Base-by-base conservation (phyloP, 2,329 filamentous ascomycete genomes). In the Ilyonectria mors-panacis region DNA sequence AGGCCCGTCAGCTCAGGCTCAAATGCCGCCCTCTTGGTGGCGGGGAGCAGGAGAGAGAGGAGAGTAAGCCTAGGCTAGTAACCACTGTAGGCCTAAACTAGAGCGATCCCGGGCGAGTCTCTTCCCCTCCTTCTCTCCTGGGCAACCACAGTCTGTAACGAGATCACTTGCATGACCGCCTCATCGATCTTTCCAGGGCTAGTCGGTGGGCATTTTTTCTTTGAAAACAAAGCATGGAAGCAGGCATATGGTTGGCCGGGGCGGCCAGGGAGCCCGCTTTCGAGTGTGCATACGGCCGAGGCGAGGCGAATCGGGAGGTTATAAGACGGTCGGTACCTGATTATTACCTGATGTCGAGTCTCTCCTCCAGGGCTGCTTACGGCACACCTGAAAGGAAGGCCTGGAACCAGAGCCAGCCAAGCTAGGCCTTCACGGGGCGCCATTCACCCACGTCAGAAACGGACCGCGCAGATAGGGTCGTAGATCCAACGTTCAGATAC, bases 261-360 rank as follows among this genome's bases (percentile, higher is more conserved):
- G 62, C 48, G 21, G 30, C 21, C 50, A 48, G 56, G 39, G 56
- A 42, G 28, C 44, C 48, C 62, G 33, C 17, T 50, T 59, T 56
- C 4, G 26, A 57, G 57, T 48, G 45, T 63, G 59, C 53, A 57
- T 44, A 57, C 53, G 30, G 42, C 33, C 51, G 56, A 65, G 62
- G 45, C 62, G 48, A 54, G 62, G 56, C 62, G 48, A 65, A 33
- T 37, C n/a, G 33, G 55, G 37, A 54, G 45, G 53, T 45, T 54
- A 44, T 56, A 39, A 19, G 56, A 59, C 57, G 48, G 62, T 59
- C 56, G 63, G 63, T 60, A 65, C 63, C 63, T 65, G 63, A 60
- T 65, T 57, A 65, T 65, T 65, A 65, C 63, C 63, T 65, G 63
- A 65, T 51, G 26, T 59, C 55, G 44, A 60, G 56, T 59, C 47